Evolutionary conservation across 768 basidiomycete species (phyloP).

Genomic region (Tephrocybe rancida): DNA sequence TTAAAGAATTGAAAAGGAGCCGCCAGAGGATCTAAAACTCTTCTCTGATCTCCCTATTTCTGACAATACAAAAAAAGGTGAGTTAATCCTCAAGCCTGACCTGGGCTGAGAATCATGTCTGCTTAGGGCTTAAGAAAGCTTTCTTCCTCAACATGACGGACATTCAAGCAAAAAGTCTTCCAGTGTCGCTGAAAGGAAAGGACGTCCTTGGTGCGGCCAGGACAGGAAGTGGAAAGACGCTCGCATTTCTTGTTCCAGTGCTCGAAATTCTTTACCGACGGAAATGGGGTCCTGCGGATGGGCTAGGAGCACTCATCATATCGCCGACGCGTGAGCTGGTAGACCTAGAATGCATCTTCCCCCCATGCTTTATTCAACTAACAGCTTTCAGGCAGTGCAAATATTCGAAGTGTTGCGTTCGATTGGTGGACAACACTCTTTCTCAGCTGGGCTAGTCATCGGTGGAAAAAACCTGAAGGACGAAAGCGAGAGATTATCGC

Average conservation of each 20-base stretch:
- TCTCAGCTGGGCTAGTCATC: slow-evolving; percentile 94
- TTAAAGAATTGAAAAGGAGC: slow-evolving; percentile 41
- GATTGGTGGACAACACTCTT: slow-evolving; percentile 87
- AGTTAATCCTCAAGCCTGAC: not conserved
- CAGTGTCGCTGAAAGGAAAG: slow-evolving; percentile 88
- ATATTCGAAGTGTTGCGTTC: slow-evolving; percentile 96
- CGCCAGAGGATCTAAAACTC: slow-evolving; percentile 49
- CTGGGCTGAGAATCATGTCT: not conserved
- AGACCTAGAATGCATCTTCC: slow-evolving; percentile 67
- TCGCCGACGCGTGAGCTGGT: slow-evolving; percentile 94
- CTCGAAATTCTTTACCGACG: slow-evolving; percentile 87
- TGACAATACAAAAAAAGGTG: slow-evolving; percentile 72
- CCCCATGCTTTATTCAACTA: not conserved
- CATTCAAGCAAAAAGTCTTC: slow-evolving; percentile 90
- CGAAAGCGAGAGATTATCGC: slow-evolving; percentile 81
- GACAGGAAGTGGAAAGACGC: slow-evolving; percentile 95
- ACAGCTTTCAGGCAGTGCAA: slow-evolving; percentile 77
- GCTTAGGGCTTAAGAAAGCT: slow-evolving; percentile 78
- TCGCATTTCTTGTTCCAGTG: slow-evolving; percentile 93
- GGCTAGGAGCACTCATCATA: slow-evolving; percentile 88
- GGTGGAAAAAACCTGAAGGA: slow-evolving; percentile 96
- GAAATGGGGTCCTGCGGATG: slow-evolving; percentile 94
- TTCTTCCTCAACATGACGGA: slow-evolving; percentile 90
- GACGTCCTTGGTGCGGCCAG: slow-evolving; percentile 96
- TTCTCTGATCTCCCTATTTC: slow-evolving; percentile 84